These are phyloP conservation scores for Colletotrichum sp. DNA, from an alignment of 2,329 filamentous ascomycete species.

Conservation along the genomic window DNA sequence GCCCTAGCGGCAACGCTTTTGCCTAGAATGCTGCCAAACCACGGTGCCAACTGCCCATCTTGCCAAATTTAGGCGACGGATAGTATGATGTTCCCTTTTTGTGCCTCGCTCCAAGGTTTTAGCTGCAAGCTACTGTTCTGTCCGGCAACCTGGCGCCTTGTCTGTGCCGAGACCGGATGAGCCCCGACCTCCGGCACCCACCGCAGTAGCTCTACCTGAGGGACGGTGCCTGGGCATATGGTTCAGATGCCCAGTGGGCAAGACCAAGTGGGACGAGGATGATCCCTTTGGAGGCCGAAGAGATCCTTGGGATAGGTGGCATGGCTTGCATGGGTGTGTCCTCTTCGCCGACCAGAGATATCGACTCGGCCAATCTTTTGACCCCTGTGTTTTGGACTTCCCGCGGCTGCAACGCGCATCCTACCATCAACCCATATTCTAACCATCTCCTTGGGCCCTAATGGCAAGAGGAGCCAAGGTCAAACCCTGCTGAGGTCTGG, in stretches of 20 bases:
- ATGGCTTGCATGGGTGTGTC: not conserved
- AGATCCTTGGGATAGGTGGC: not conserved
- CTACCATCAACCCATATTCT: constrained; percentile 14
- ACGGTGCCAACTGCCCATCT: not conserved
- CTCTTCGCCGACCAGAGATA: not conserved
- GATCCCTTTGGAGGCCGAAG: not conserved
- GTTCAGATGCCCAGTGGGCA: constrained; percentile 7
- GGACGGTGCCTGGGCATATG: constrained; percentile 5
- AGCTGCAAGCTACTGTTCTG: constrained; percentile 15
- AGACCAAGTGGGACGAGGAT: not conserved
- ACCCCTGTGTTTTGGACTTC: constrained; percentile 14
- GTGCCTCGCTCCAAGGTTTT: not conserved
- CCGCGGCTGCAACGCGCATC: constrained; percentile 13
- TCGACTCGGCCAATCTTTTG: constrained; percentile 9
- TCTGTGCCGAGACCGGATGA: constrained; percentile 18
- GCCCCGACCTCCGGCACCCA: constrained; percentile 6
- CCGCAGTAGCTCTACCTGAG: constrained; percentile 1
- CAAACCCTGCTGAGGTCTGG: constrained; percentile 11
- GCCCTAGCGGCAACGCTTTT: not conserved
- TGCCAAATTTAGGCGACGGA: not conserved
- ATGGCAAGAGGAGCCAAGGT: not conserved
- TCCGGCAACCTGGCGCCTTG: constrained; percentile 5
- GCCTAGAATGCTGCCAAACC: not conserved
- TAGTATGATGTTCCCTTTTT: not conserved
- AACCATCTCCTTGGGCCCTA: constrained; percentile 18